Percentiles rank a stretch among this genome's conserved stretches.
Conservation (phyloP, 2,329 filamentous ascomycete species). For the Fusarium equiseti region DNA sequence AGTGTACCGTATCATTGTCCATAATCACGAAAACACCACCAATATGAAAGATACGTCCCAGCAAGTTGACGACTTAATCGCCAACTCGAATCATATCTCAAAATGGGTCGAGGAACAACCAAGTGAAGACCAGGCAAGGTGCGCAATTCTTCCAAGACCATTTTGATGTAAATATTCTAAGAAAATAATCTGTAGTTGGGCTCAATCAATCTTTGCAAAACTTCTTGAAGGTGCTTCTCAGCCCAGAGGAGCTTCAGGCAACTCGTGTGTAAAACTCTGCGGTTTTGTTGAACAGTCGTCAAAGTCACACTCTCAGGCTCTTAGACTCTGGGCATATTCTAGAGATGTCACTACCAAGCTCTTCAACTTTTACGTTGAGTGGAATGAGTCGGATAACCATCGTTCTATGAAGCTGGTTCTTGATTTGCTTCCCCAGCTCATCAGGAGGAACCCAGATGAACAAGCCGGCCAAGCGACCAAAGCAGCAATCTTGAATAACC, state of each 20-base stretch:
- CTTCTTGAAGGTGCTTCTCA: constrained; percentile 64
- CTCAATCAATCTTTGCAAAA: constrained; percentile 59
- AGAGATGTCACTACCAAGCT: constrained; percentile 61
- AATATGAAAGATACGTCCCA: constrained; percentile 45
- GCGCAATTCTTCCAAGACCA: constrained; percentile 40
- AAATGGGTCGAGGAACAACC: constrained; percentile 60
- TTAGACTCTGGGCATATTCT: constrained; percentile 66
- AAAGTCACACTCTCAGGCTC: constrained; percentile 58
- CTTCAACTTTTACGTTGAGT: constrained; percentile 74
- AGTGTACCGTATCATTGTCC: not conserved
- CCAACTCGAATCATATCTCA: constrained; percentile 53
- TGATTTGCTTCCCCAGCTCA: constrained; percentile 66
- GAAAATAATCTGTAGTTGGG: constrained; percentile 44
- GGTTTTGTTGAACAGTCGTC: constrained; percentile 71
- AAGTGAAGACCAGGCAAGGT: constrained; percentile 53
- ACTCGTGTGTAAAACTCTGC: constrained; percentile 69
- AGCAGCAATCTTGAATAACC: constrained; percentile 60
- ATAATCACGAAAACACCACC: constrained; percentile 9
- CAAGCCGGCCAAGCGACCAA: constrained; percentile 56
- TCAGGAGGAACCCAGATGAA: constrained; percentile 62
- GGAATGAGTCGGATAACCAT: constrained; percentile 75
- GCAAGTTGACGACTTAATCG: constrained; percentile 51
- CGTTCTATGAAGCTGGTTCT: constrained; percentile 73
- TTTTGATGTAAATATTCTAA: constrained; percentile 43
- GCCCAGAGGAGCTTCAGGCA: constrained; percentile 67